Conservation (phyloP, 2,329 filamentous ascomycete genomes). For the Diaporthe sp. region DNA sequence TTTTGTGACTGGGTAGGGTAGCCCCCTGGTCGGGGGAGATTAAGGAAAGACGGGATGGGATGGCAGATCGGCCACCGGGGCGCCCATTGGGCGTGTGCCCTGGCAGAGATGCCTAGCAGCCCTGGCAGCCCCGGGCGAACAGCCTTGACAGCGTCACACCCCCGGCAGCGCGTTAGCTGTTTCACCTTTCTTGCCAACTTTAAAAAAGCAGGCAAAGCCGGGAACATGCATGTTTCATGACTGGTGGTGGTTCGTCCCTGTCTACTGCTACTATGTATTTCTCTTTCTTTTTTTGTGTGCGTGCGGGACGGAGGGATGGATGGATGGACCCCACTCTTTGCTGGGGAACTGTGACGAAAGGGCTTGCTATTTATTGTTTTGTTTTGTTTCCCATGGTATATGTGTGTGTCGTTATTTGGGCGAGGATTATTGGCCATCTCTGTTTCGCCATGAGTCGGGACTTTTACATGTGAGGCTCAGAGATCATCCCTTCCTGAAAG, state of each 20-base stretch:
- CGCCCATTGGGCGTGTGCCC: slow-evolving; percentile 4
- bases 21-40: slow-evolving; percentile 5
- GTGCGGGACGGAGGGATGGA: background rate
- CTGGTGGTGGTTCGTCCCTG: too few relatives aligned
- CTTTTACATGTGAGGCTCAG: background rate
- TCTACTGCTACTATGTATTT: too few relatives aligned
- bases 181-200: slow-evolving; percentile 8
- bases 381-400: background rate
- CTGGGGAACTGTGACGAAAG: background rate
- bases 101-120: too few relatives aligned
- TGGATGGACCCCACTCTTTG: background rate
- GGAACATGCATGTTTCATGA: slow-evolving; percentile 23
- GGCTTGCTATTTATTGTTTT: background rate
- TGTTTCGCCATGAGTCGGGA: background rate
- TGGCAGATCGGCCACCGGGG: background rate
- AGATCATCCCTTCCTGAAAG: background rate
- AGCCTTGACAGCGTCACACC: background rate
- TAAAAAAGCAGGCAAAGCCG: slow-evolving; percentile 8
- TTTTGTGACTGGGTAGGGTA: slow-evolving; percentile 6
- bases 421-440: background rate
- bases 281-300: too few relatives aligned
- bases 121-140: too few relatives aligned
- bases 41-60: slow-evolving; percentile 7
- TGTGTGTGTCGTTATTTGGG: background rate
- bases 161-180: slow-evolving; percentile 11